These are phyloP conservation scores for Fusarium phyllophilum DNA, from an alignment of 2,329 filamentous ascomycete species.

Conservation along the genomic window DNA sequence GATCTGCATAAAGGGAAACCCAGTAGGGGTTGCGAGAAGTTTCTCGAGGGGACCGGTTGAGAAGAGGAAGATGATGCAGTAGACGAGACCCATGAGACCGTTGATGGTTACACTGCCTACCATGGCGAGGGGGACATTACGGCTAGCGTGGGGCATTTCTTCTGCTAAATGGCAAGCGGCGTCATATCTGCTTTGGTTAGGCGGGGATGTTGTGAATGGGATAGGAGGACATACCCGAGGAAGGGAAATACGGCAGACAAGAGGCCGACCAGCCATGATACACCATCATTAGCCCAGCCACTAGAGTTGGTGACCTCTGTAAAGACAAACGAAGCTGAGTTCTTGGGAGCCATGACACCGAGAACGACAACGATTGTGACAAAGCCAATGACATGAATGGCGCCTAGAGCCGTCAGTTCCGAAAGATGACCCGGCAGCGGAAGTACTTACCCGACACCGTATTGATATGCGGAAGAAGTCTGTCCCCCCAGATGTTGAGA, in stretches of 20 bases:
- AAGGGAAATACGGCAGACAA: constrained; percentile 48
- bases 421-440: accelerated
- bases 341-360: constrained; percentile 47
- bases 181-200: constrained; percentile 43
- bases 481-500: constrained; percentile 56
- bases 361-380: constrained; percentile 44
- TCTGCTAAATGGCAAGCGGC: constrained; percentile 49
- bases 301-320: constrained; percentile 46
- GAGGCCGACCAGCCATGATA: constrained; percentile 50
- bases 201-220: accelerated
- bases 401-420: constrained; percentile 22
- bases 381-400: constrained; percentile 45
- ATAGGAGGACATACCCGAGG: constrained; percentile 42
- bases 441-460: constrained; percentile 24
- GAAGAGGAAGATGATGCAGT: constrained; percentile 56
- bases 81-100: constrained; percentile 57
- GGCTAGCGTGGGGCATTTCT: constrained; percentile 48
- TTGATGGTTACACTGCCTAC: constrained; percentile 52
- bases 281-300: constrained; percentile 46
- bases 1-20: constrained; percentile 57
- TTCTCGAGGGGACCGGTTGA: constrained; percentile 52
- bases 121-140: constrained; percentile 49
- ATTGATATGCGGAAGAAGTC: constrained; percentile 51
- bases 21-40: constrained; percentile 53
- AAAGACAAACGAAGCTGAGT: constrained; percentile 46